phyloP scores from a whole-genome alignment of 2,329 filamentous ascomycete species.

The Thelonectria olida region DNA sequence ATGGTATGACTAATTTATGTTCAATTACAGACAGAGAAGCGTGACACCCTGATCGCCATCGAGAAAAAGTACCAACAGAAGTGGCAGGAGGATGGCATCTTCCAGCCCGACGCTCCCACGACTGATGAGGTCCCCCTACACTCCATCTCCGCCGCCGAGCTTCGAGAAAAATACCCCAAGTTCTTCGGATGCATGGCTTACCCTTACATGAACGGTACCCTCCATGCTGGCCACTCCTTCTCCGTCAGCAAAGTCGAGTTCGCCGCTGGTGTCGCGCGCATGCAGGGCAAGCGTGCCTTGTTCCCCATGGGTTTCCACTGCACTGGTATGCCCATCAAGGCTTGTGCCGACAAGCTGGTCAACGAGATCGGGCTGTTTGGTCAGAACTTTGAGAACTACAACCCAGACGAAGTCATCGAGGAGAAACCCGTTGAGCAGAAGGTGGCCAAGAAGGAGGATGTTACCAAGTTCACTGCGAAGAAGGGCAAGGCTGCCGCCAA shows the following conservation, averaged over 20 bases:
- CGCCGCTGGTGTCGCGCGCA: conserved; percentile 82
- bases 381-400: conserved; percentile 82
- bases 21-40: conserved; percentile 92
- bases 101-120: conserved; percentile 86
- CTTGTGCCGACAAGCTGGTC: conserved; percentile 92
- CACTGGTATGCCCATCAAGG: conserved; percentile 98
- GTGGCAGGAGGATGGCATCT: conserved; percentile 65
- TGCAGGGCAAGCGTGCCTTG: conserved; percentile 87
- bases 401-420: conserved; percentile 66
- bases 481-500: conserved; percentile 94
- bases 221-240: conserved; percentile 93
- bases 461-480: conserved; percentile 91
- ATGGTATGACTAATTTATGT: conserved; percentile 33
- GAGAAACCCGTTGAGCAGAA: conserved; percentile 68
- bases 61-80: conserved; percentile 93
- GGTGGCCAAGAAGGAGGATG: conserved; percentile 72
- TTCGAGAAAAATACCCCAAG: conserved; percentile 86
- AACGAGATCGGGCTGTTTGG: conserved; percentile 92
- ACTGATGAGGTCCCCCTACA: conserved; percentile 79
- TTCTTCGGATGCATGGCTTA: conserved; percentile 75
- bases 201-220: conserved; percentile 83
- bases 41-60: conserved; percentile 80
- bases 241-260: conserved; percentile 95
- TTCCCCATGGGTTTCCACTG: conserved; percentile 93
- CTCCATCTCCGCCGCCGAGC: conserved; percentile 76